Base-by-base conservation (phyloP, 495 filamentous ascomycete species). In the Cryomyces antarcticus region DNA sequence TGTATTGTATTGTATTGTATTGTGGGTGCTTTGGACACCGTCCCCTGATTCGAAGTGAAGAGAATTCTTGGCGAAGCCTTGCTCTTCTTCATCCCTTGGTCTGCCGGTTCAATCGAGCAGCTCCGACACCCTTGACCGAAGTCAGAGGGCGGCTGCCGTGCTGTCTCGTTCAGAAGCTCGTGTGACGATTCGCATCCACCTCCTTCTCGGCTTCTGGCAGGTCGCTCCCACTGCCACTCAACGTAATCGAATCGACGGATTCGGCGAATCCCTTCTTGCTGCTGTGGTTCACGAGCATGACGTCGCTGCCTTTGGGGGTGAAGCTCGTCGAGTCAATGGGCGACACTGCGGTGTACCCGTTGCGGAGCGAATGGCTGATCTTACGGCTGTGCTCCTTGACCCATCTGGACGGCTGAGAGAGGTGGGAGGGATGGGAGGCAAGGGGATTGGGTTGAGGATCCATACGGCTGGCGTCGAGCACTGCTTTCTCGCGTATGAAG, bases 71-170 rank as follows among this genome's bases (percentile, higher is more conserved):
- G 17, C 17, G 17, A 24, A 24, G 17, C 17, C 17, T 24, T 24
- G 17, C 17, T 24, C 17, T 24, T 24, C 17, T 24, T 24, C 17
- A 1, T 24, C 17, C 2, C 17, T 24, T 24, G 17, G 2, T 24
- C 17, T 24, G 17, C 17, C 17, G 17, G 17, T 24, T 24, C 17
- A 24, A 24, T 24, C 17, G 17, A 24, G 17, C 17, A 24, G 17
- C 17, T 24, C 17, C 17, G 17, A 24, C 17, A 2, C 17, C 17
- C 17, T 24, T 24, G 17, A 2, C 17, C 17, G 17, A 2, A 1
- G 17, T 24, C 17, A 24, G 17, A 24, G 17, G 17, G 17, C 17
- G 17, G 17, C 52, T 31, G 52, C 52, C 12, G 52, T 54, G 17
- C 17, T 24, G 17, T 24, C 17, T 24, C 17, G 17, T 24, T 24